phyloP scores from a whole-genome alignment of 2,329 filamentous ascomycete species.

The Karstenula rhodostoma region DNA sequence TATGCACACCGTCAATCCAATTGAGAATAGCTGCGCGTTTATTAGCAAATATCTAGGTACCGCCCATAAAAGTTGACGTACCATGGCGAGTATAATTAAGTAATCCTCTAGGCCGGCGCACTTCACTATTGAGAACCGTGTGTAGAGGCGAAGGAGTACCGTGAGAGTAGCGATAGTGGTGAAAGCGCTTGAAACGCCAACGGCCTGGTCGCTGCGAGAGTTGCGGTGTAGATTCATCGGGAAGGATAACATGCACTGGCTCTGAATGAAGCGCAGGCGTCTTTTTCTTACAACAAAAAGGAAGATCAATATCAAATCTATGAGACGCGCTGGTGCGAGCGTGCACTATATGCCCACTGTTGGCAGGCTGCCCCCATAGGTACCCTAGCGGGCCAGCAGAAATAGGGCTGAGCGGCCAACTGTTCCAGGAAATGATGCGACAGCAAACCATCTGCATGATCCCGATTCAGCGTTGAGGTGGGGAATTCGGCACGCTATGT shows the following conservation, averaged over 20 bases:
- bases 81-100: slow-evolving; percentile 37
- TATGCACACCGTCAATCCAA: slow-evolving; percentile 5
- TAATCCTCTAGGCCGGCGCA: slow-evolving; percentile 40
- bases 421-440: background rate
- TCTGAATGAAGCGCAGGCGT: slow-evolving; percentile 4
- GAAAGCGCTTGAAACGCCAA: slow-evolving; percentile 35
- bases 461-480: background rate
- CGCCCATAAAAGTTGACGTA: slow-evolving; percentile 16
- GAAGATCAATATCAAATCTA: background rate
- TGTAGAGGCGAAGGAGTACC: slow-evolving; percentile 39
- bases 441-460: background rate
- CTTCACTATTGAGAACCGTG: slow-evolving; percentile 40
- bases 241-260: background rate
- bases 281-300: background rate
- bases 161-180: slow-evolving; percentile 33
- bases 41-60: background rate
- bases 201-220: slow-evolving; percentile 32
- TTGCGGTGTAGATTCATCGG: background rate
- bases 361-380: background rate
- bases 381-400: background rate
- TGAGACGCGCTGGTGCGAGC: too few species aligned
- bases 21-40: background rate
- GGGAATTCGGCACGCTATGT: background rate
- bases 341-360: background rate
- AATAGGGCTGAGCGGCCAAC: background rate